Conservation (phyloP, 1,284 basidiomycete species). For the Termitomyces sp. region DNA sequence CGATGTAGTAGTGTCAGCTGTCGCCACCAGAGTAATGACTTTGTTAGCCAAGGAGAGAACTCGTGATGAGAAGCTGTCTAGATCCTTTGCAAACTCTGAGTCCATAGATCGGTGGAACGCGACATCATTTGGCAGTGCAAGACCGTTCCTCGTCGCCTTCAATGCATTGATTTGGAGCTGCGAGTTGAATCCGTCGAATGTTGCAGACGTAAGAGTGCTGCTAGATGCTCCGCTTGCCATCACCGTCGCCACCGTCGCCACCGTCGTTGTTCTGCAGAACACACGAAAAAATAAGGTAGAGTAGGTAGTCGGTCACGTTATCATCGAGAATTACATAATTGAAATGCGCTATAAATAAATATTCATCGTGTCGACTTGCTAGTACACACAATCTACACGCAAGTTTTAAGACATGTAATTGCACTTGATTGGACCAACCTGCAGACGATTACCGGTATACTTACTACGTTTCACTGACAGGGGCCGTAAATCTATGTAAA, state of each 20-base stretch:
- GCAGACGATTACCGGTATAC: neutral
- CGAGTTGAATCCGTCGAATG: conserved; percentile 39
- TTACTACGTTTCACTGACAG: neutral
- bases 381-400: no score
- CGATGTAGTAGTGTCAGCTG: conserved; percentile 26
- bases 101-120: conserved; percentile 85
- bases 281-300: neutral
- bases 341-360: no score
- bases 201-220: conserved; percentile 18
- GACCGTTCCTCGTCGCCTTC: conserved; percentile 55
- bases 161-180: conserved; percentile 55
- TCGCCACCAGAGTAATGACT: conserved; percentile 52
- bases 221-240: conserved; percentile 15
- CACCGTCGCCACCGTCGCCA: neutral
- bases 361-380: no score
- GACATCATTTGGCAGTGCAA: conserved; percentile 63
- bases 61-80: conserved; percentile 59
- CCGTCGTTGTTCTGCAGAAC: neutral
- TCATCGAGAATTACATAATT: neutral
- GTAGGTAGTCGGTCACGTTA: neutral
- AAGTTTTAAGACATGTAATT: no score
- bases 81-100: conserved; percentile 56
- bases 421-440: no score
- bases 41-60: conserved; percentile 62
- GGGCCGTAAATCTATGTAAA: neutral